These are phyloP conservation scores for Xylariaceae sp. DNA, from an alignment of 2,329 filamentous ascomycete genomes.

Conservation along the genomic window DNA sequence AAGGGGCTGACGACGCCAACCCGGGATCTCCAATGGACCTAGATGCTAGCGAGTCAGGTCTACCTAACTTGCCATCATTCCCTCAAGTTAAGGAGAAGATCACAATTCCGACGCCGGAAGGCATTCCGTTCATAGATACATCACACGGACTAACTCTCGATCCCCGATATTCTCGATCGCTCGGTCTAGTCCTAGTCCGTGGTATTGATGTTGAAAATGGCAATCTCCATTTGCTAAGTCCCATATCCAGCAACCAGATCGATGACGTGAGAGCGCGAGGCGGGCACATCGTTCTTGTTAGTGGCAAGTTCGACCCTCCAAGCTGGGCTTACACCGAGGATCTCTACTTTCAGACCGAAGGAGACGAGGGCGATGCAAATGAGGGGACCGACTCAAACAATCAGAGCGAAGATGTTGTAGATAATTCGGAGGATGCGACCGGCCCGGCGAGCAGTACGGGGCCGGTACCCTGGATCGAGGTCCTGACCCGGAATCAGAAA, in stretches of 20 bases:
- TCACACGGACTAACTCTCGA: constrained; percentile 50
- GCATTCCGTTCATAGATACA: constrained; percentile 59
- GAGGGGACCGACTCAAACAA: constrained; percentile 23
- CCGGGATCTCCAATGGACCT: constrained; percentile 21
- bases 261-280: constrained; percentile 38
- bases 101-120: constrained; percentile 42
- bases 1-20: constrained; percentile 6
- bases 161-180: constrained; percentile 51
- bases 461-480: constrained; percentile 54
- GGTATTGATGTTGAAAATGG: constrained; percentile 55
- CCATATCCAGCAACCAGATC: constrained; percentile 42
- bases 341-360: constrained; percentile 37
- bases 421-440: constrained; percentile 32
- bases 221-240: constrained; percentile 61
- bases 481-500: constrained; percentile 49
- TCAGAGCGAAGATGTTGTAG: constrained; percentile 31
- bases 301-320: constrained; percentile 63
- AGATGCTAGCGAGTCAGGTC: constrained; percentile 16
- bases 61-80: constrained; percentile 10
- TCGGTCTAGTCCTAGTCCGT: constrained; percentile 65
- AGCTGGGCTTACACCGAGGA: constrained; percentile 67
- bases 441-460: constrained; percentile 10
- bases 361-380: constrained; percentile 20
- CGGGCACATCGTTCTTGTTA: constrained; percentile 55
- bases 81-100: constrained; percentile 25